Conservation (phyloP, 345 rosid genomes). For the Melastoma malabathricum region DNA sequence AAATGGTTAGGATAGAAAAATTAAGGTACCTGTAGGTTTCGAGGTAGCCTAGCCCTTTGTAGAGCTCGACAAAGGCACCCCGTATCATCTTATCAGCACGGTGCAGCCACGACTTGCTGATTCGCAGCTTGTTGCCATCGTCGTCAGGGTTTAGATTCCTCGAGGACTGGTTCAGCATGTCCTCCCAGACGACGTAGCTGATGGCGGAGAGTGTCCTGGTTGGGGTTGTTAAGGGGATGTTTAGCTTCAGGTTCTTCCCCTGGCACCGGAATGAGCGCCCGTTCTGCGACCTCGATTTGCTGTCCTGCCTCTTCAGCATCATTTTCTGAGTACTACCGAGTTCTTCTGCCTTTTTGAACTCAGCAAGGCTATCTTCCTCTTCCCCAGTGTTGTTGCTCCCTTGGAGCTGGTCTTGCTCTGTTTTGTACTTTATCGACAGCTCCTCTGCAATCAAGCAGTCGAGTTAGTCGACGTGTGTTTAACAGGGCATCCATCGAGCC, state of each 20-base stretch:
- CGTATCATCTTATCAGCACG: slow-evolving; percentile 89
- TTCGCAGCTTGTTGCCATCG: slow-evolving; percentile 38
- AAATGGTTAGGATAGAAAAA: not conserved
- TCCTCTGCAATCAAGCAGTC: slow-evolving; percentile 32
- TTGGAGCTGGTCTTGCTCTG: slow-evolving; percentile 39
- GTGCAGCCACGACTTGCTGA: slow-evolving; percentile 71
- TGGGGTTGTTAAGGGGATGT: slow-evolving; percentile 80
- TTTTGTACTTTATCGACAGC: slow-evolving; percentile 44
- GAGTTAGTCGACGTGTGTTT: not conserved
- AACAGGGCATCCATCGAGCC: not conserved
- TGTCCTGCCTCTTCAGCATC: slow-evolving; percentile 32
- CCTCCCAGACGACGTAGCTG: slow-evolving; percentile 60
- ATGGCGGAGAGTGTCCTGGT: slow-evolving; percentile 75
- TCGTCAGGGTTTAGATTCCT: slow-evolving; percentile 49
- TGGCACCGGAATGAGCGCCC: slow-evolving; percentile 47
- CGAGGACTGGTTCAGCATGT: slow-evolving; percentile 51
- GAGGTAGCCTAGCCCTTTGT: slow-evolving; percentile 79
- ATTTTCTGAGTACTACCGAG: slow-evolving; percentile 23
- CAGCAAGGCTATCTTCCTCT: slow-evolving; percentile 26
- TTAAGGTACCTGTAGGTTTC: slow-evolving; percentile 56
- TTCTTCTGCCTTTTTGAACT: slow-evolving; percentile 34
- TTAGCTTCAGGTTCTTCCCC: slow-evolving; percentile 70
- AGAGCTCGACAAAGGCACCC: slow-evolving; percentile 76
- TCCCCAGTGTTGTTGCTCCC: slow-evolving; percentile 20
- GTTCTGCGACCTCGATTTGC: slow-evolving; percentile 30